Conservation (phyloP, 371 early-diverging fungal genomes). For the Zychaea mexicana region DNA sequence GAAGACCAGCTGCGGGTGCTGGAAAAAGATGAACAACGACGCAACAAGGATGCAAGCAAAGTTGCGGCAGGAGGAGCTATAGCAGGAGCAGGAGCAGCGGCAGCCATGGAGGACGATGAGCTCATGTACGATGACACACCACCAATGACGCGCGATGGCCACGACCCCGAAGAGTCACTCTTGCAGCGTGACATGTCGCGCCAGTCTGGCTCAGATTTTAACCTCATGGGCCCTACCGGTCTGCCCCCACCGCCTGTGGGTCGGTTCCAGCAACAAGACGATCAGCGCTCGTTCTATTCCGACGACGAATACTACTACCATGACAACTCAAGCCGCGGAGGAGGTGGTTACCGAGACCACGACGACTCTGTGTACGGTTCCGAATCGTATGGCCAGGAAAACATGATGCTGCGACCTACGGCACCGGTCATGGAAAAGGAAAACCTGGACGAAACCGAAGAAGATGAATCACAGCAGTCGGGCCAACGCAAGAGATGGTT, state of each 20-base stretch:
- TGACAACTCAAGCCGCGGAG: conserved; percentile 7
- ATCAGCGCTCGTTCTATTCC: conserved; percentile 70
- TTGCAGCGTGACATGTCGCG: conserved; percentile 6
- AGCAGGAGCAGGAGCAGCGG: conserved; percentile 4
- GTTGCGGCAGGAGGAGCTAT: neutral
- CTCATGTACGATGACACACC: conserved; percentile 8
- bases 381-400: conserved; percentile 15
- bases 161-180: conserved; percentile 13
- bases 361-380: conserved; percentile 13
- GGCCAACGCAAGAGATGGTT: conserved; percentile 77
- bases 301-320: conserved; percentile 58
- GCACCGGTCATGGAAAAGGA: conserved; percentile 11
- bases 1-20: conserved; percentile 63
- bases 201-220: conserved; percentile 24
- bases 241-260: conserved; percentile 30
- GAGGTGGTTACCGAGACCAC: conserved; percentile 8
- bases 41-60: conserved; percentile 23
- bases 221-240: conserved; percentile 31
- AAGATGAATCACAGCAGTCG: conserved; percentile 41
- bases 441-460: conserved; percentile 49
- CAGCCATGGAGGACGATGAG: conserved; percentile 1
- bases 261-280: conserved; percentile 42
- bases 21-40: conserved; percentile 51
- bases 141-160: conserved; percentile 6
- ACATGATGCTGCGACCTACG: conserved; percentile 13